Conservation (phyloP, 2,329 filamentous ascomycete genomes). For the Fusarium hainanense region DNA sequence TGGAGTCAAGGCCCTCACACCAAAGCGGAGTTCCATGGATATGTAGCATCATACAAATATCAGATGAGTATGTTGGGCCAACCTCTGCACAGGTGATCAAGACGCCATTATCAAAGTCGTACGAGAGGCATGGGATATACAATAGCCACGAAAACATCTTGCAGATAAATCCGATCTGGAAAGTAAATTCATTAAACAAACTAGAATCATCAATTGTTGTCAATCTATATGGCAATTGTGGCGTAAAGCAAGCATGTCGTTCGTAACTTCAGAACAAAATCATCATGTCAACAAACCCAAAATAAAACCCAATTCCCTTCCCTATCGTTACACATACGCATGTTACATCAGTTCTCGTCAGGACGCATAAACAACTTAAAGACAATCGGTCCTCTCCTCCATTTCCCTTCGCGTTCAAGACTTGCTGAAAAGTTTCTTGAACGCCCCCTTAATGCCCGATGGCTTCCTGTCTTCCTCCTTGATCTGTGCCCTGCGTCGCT, state of each 20-base stretch:
- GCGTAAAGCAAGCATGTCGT: conserved; percentile 19
- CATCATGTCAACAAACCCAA: conserved; percentile 25
- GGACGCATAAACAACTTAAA: conserved; percentile 36
- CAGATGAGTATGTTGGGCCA: not conserved
- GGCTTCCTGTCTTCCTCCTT: conserved; percentile 49
- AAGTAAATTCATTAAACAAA: conserved; percentile 3
- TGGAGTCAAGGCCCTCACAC: not conserved
- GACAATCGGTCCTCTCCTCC: conserved; percentile 12
- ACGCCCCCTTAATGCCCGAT: conserved; percentile 46
- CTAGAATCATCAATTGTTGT: conserved; percentile 14
- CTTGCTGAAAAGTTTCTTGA: conserved; percentile 48
- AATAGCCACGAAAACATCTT: not conserved
- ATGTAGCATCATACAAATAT: not conserved
- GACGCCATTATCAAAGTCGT: not conserved
- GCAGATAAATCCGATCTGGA: not conserved
- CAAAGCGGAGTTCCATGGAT: not conserved
- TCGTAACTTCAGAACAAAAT: conserved; percentile 29
- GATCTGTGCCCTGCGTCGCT: conserved; percentile 48
- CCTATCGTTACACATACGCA: conserved; percentile 43
- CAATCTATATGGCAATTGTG: conserved; percentile 29
- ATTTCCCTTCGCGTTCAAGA: conserved; percentile 31
- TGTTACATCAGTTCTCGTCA: conserved; percentile 40
- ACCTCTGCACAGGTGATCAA: no score
- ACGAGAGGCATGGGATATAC: not conserved
- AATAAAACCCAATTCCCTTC: conserved; percentile 15